A percentile compares a stretch with the other conserved stretches of the same genome.
Conservation (phyloP, 2,329 filamentous ascomycete species). For the Xylaria sp. region DNA sequence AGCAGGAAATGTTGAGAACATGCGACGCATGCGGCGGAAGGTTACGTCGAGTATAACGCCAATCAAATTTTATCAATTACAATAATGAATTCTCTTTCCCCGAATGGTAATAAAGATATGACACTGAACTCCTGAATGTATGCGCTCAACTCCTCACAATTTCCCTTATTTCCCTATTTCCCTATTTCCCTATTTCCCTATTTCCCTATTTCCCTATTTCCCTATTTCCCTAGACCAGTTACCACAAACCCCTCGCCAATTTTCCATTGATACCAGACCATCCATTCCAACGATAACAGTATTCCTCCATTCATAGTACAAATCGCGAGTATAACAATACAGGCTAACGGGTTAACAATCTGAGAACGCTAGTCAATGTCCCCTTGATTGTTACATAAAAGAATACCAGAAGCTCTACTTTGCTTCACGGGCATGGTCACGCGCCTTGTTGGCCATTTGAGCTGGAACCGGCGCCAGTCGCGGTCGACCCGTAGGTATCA, state of each 20-base stretch:
- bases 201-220: too few species aligned
- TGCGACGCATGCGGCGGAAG: too few species aligned
- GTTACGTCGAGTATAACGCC: neutral
- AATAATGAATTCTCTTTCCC: neutral
- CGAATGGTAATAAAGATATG: neutral
- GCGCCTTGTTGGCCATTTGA: constrained; percentile 16
- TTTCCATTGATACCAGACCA: constrained; percentile 13
- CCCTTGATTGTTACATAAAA: neutral
- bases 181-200: too few species aligned
- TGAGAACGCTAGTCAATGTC: constrained; percentile 3
- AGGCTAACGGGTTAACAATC: neutral
- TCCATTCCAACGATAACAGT: constrained; percentile 7
- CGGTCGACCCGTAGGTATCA: constrained; percentile 25
- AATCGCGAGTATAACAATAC: constrained; percentile 9
- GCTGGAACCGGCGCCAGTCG: constrained; percentile 26
- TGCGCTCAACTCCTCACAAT: constrained; percentile 29
- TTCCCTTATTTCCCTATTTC: constrained; percentile 10
- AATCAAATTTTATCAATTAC: neutral
- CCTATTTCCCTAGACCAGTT: constrained; percentile 7
- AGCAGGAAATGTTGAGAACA: too few species aligned
- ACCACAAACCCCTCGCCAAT: constrained; percentile 6
- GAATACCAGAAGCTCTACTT: neutral
- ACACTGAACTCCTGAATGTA: constrained; percentile 22
- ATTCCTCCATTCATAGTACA: constrained; percentile 16
- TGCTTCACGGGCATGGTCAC: neutral